Conservation (phyloP, 2,329 filamentous ascomycete genomes). For the Canariomyces notabilis region DNA sequence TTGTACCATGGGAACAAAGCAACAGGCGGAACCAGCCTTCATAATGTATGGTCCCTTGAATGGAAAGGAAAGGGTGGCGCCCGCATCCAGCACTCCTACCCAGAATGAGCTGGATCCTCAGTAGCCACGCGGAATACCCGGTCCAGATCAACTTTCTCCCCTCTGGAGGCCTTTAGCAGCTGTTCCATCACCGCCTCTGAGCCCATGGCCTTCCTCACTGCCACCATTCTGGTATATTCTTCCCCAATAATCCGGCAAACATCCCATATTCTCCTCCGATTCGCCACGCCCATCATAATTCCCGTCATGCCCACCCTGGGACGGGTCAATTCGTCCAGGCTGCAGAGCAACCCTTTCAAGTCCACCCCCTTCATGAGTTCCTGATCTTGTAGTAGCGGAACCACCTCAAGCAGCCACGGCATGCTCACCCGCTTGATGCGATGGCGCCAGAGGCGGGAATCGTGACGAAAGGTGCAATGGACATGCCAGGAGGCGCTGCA, state of each 20-base stretch:
- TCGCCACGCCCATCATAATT: neutral
- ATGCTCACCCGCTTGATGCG: slow-evolving; percentile 1
- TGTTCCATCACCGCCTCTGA: neutral
- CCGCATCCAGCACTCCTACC: too few relatives aligned
- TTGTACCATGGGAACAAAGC: too few relatives aligned
- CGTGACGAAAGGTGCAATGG: neutral
- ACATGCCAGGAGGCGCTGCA: slow-evolving; percentile 3
- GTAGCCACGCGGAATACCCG: too few relatives aligned
- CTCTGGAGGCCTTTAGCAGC: neutral
- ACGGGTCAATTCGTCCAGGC: neutral
- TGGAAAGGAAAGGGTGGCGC: too few relatives aligned
- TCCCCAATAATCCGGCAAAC: neutral
- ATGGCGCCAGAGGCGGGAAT: slow-evolving; percentile 5
- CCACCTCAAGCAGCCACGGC: slow-evolving; percentile 6
- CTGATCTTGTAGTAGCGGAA: neutral
- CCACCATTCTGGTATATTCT: neutral
- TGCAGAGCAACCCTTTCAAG: neutral
- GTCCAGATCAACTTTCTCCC: too few relatives aligned
- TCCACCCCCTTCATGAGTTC: neutral
- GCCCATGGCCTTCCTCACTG: neutral
- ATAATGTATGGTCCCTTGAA: too few relatives aligned
- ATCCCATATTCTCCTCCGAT: slow-evolving; percentile 4
- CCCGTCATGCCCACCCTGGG: neutral
- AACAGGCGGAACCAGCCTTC: too few relatives aligned
- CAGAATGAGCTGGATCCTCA: too few relatives aligned